phyloP scores from a whole-genome alignment of 345 rosid species.

The Lagerstroemia speciosa region DNA sequence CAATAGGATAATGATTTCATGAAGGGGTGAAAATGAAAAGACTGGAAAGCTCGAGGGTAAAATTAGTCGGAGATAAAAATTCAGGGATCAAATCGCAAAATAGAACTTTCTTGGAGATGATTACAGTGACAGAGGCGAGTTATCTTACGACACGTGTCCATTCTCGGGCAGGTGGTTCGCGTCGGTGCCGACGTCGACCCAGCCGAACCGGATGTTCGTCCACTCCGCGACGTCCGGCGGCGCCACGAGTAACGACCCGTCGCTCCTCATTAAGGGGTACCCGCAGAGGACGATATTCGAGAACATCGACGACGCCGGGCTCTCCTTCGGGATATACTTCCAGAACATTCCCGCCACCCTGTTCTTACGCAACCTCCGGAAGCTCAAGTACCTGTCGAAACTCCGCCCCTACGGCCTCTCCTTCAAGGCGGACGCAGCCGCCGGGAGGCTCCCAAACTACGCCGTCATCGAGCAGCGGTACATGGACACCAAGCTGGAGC shows the following conservation, averaged over 20 bases:
- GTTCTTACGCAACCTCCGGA: slow-evolving; percentile 61
- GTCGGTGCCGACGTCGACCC: slow-evolving; percentile 78
- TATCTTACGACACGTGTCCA: neutral
- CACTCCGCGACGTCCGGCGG: slow-evolving; percentile 74
- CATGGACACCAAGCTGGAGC: slow-evolving; percentile 38
- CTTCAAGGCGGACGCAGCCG: slow-evolving; percentile 44
- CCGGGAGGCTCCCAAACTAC: slow-evolving; percentile 64
- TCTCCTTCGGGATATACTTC: slow-evolving; percentile 68
- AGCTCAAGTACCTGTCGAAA: slow-evolving; percentile 43
- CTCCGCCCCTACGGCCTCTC: slow-evolving; percentile 40
- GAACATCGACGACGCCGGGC: slow-evolving; percentile 39
- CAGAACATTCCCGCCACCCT: slow-evolving; percentile 82
- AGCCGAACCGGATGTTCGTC: slow-evolving; percentile 73
- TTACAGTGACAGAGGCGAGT: neutral
- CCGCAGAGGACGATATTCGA: slow-evolving; percentile 80
- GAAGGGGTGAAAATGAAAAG: neutral
- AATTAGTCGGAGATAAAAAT: neutral
- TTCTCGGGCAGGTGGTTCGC: slow-evolving; percentile 59
- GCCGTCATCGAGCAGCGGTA: slow-evolving; percentile 83
- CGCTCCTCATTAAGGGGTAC: slow-evolving; percentile 50
- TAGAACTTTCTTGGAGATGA: neutral
- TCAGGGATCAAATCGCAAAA: neutral
- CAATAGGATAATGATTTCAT: neutral
- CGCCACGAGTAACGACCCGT: slow-evolving; percentile 75
- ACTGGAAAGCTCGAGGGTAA: neutral